Evolutionary conservation across 2,329 filamentous ascomycete genomes (phyloP), one percentile per base, ranked within the genome.

Genomic region (Aureobasidium sp.): DNA sequence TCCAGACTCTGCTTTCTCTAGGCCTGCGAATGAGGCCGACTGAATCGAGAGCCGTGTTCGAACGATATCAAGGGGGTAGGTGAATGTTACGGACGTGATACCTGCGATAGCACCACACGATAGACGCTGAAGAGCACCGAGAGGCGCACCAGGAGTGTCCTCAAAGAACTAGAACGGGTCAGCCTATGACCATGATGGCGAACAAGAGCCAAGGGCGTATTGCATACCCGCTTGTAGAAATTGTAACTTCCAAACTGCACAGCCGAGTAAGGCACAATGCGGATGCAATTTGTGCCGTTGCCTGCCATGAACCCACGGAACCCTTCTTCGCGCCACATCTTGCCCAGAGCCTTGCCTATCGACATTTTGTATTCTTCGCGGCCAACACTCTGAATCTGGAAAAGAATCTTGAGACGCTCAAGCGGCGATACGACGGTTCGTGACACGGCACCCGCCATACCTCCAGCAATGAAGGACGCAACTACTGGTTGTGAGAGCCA

Each of bases 191-290:
- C n/a, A 53, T 19, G 19, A 15, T 24, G 5, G 27, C 15, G 19
- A 12, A 47, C 48, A 29, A 29, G 24, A 48, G 14, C 15, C 31
- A 15, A 31, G 56, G 9, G 50, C 33, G 47, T 17, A 37, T 37
- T 42, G n/a, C 86, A 73, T 78, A 95, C 92, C 78, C 86, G 84
- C 76, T 96, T 97, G 78, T 99, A 99, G 68, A 97, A 85, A 73
- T 96, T 97, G 79, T 97, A 99, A 72, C 91, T 95, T 68, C 93
- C 93, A 75, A 99, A 99, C 72, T 99, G 94, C 44, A 97, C 94
- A 12, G 94, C 94, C 54, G 93, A 97, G 75, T 99, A 99, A 5
- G 94, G 94, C 58, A 99, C 91, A 67, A 99, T 99, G 65, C 94
- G 90, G 70, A 99, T 90, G 80, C 94, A 99, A 75, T 99, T 99